phyloP scores from a whole-genome alignment of 169 alveolate species.

The Plasmodium knowlesi region DNA sequence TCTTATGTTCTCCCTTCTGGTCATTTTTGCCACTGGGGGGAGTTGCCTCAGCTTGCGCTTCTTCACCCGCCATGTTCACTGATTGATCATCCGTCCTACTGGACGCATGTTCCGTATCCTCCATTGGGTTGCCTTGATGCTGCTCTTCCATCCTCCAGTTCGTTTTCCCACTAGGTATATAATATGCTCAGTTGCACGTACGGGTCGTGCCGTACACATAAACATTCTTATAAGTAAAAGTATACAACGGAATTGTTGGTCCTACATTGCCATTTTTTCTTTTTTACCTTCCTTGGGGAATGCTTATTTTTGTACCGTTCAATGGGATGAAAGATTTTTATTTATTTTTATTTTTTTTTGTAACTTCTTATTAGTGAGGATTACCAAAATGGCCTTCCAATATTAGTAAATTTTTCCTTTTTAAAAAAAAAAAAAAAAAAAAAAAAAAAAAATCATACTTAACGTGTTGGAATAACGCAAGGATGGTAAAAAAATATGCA shows the following conservation, averaged over 20 bases:
- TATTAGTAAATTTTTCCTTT: neutral
- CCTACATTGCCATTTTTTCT: neutral
- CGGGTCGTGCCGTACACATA: neutral
- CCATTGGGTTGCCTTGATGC: neutral
- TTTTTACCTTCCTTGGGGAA: neutral
- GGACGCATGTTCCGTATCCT: neutral
- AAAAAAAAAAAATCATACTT: neutral
- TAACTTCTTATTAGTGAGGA: neutral
- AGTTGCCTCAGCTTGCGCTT: neutral
- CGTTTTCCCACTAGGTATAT: neutral
- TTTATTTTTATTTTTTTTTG: neutral
- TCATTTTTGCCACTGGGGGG: neutral
- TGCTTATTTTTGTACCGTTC: neutral
- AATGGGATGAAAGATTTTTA: neutral
- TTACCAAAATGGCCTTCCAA: neutral
- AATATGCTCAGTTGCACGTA: neutral
- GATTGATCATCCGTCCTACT: neutral
- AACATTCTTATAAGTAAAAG: neutral
- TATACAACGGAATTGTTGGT: neutral
- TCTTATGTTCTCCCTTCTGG: neutral
- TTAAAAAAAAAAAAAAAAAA: neutral
- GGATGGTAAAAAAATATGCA: neutral
- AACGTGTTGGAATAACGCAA: neutral
- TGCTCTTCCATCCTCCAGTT: neutral
- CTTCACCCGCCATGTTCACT: neutral